Evolutionary conservation across 2,329 filamentous ascomycete species (phyloP), one percentile per base, ranked within the genome.

Genomic region (Blastomyces percursus): DNA sequence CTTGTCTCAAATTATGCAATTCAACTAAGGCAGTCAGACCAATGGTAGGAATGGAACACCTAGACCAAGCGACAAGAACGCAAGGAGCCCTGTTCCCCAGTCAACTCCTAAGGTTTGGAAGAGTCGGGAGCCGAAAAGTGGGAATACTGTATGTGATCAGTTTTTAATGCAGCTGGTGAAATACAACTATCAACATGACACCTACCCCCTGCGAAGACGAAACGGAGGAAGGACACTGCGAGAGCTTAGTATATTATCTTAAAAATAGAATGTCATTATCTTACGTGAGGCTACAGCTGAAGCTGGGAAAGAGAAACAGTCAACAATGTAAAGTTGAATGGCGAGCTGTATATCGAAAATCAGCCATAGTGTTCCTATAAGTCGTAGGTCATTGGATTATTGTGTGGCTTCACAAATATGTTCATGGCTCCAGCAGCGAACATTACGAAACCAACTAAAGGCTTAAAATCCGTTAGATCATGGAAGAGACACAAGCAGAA

Each of bases 281-380:
- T 61, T 61, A 55, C 59, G n/a, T 61, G 46, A 35, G 35, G 59
- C 46, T 8, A 55, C 50, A 44, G 59, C 59, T 12, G 59, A 61
- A 61, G 59, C 59, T 4, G 59, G 46, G 30, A 35, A 54, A 12
- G 46, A 48, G 16, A 61, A 61, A 50, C 59, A 51, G 21, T 61
- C 59, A 30, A 61, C 38, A n/a, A 61, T 61, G 16, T 61, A 61
- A 30, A 61, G 46, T 9, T 61, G 59, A 32, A 61, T 52, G 30
- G 59, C 59, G 1, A 61, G 46, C 59, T 61, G 14, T 24, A 40
- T 57, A 27, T 57, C 35, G 6, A 12, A 42, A 19, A 38, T 61
- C 24, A 61, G 48, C 12, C 16, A 38, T 27, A 32, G n/a, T 21
- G 14, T 30, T 16, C 48, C 48, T 9, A 40, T 21, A n/a, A 12